A percentile compares a stretch with the other conserved stretches of the same genome.
Conservation (phyloP, 2,329 filamentous ascomycete species). For the Claviceps pazoutovae region DNA sequence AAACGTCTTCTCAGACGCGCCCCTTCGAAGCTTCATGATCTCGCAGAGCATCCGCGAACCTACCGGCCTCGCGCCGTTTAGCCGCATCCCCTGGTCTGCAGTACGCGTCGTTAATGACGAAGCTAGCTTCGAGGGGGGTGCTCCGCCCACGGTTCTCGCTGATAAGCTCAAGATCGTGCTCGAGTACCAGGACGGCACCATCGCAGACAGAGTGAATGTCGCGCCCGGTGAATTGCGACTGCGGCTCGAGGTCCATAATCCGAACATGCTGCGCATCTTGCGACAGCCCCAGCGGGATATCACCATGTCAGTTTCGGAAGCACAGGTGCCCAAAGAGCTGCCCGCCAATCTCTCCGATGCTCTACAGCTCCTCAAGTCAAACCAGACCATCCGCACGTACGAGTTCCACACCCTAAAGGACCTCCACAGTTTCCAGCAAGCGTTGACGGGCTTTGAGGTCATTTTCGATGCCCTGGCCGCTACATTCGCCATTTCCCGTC, state of each 20-base stretch:
- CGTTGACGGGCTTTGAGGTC: constrained; percentile 68
- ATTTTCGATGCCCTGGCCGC: constrained; percentile 58
- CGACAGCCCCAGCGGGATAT: constrained; percentile 65
- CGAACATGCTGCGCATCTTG: constrained; percentile 49
- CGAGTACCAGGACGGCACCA: constrained; percentile 60
- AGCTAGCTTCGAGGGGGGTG: constrained; percentile 43
- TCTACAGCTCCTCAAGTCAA: constrained; percentile 41
- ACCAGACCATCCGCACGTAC: constrained; percentile 57
- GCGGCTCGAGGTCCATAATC: constrained; percentile 47
- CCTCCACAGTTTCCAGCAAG: constrained; percentile 64
- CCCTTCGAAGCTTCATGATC: constrained; percentile 51
- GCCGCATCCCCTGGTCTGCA: constrained; percentile 48
- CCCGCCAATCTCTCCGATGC: constrained; percentile 50
- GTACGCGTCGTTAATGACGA: constrained; percentile 61
- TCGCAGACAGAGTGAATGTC: constrained; percentile 75
- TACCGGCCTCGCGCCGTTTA: constrained; percentile 35
- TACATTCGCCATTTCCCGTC: constrained; percentile 67
- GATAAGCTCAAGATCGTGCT: constrained; percentile 63
- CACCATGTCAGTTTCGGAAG: constrained; percentile 60
- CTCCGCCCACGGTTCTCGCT: constrained; percentile 56
- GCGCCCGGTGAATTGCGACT: constrained; percentile 60
- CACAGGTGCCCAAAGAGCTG: constrained; percentile 46
- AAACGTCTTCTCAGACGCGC: constrained; percentile 54
- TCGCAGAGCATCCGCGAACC: constrained; percentile 36
- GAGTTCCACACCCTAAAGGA: constrained; percentile 52